Base-by-base conservation (phyloP, 495 filamentous ascomycete genomes). In the Xylaria scruposa region DNA sequence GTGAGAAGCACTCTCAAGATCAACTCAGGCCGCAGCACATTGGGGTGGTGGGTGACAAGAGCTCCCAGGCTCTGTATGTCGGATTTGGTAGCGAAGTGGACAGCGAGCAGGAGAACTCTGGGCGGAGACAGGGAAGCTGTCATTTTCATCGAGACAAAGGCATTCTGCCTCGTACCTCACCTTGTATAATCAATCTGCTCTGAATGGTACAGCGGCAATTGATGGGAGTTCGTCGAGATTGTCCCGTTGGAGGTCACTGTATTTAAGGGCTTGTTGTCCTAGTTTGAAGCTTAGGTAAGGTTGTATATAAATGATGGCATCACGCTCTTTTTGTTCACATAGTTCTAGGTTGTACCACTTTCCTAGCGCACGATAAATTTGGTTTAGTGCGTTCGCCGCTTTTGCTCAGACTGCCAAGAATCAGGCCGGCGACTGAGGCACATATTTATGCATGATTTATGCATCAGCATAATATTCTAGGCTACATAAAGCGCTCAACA, bases 1-100 rank as follows among this genome's bases (percentile, higher is more conserved):
- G 92, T 97, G 70, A 98, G 86, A 71, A 97, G 81, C 63, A 98
- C 91, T 75, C 94, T 90, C 73, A 97, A 83, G 44, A 95, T 74
- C 56, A 93, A 86, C 70, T 92, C 91, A 13, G 88, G 84, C 24
- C 87, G 86, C 67, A 95, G 85, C 70, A 86, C 85, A 59, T 78
- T 78, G 77, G 67, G 84, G 72, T 90, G 86, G 65, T 85, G 84
- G 63, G 88, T 83, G 68, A 90, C 86, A 40, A 97, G 84, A 58
- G 82, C 83, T 70, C 85, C 86, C 71, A 98, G 81, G 64, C 84
- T 83, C 61, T 85, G 78, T 63, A 95, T 84, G 78, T 94, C 86
- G 73, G 83, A 81, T 62, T 80, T 81, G 67, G 82, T 81, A 46
- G 90, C 87, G 68, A 88, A 85, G 73, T 90, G 86, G 61, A 87